Percentiles rank a stretch among this genome's conserved stretches.
Evolutionary conservation across 2,329 filamentous ascomycete genomes (phyloP).

Genomic region (Pseudopyricularia javanii): DNA sequence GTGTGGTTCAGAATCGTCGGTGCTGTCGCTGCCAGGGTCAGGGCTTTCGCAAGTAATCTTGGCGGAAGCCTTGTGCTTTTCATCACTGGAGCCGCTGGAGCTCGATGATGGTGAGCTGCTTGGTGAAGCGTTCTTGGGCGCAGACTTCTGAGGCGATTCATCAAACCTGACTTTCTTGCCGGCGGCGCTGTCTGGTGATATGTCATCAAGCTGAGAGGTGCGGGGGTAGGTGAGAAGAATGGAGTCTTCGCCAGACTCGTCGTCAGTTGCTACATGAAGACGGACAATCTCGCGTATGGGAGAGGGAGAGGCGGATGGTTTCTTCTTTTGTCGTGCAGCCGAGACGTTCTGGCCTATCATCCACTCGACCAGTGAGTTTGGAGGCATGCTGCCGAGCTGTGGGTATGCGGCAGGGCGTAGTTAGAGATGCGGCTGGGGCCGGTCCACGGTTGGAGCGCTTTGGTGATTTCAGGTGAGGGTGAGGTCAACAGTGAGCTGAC

Average conservation of each 20-base stretch:
- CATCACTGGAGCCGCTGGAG: neutral
- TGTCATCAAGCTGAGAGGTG: neutral
- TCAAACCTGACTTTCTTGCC: slow-evolving; percentile 33
- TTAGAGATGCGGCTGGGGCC: neutral
- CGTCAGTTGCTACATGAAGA: slow-evolving; percentile 35
- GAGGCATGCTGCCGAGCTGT: slow-evolving; percentile 16
- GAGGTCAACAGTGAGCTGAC: too few relatives aligned
- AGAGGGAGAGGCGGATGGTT: too few relatives aligned
- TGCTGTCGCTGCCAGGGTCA: slow-evolving; percentile 6
- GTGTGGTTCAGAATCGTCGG: slow-evolving; percentile 20
- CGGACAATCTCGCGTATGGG: slow-evolving; percentile 15
- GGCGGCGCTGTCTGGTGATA: neutral
- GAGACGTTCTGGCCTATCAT: slow-evolving; percentile 23
- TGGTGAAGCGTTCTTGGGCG: slow-evolving; percentile 17
- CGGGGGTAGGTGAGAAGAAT: slow-evolving; percentile 36
- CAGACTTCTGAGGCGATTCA: slow-evolving; percentile 19
- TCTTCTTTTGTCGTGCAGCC: slow-evolving; percentile 3
- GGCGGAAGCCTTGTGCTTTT: slow-evolving; percentile 4
- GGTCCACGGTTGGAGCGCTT: too few relatives aligned
- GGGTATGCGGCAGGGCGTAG: neutral
- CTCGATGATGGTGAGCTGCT: slow-evolving; percentile 10
- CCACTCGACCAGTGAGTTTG: slow-evolving; percentile 26
- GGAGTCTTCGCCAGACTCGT: slow-evolving; percentile 36
- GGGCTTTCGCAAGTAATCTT: slow-evolving; percentile 1
- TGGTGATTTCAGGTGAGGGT: neutral